Percentiles rank a stretch among this genome's conserved stretches.
Evolutionary conservation across 345 rosid species (phyloP).

Genomic region (Moringa oleifera): DNA sequence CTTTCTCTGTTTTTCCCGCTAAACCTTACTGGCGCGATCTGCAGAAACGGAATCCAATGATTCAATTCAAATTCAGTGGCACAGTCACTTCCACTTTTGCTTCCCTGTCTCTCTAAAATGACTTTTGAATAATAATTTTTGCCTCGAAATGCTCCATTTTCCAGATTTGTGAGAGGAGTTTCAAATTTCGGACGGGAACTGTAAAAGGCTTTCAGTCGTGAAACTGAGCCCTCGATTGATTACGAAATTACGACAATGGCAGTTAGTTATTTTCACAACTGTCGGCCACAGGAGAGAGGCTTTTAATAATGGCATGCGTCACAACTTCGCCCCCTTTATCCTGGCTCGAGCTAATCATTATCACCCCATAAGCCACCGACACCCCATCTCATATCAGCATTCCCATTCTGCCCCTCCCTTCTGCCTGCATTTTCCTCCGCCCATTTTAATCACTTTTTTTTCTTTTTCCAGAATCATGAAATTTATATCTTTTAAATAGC

Average conservation of each 20-base stretch:
- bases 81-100: neutral
- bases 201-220: neutral
- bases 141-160: neutral
- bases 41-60: neutral
- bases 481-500: no score
- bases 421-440: no score
- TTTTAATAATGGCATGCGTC: neutral
- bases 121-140: neutral
- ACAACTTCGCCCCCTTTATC: neutral
- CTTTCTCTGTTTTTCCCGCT: neutral
- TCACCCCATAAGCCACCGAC: neutral
- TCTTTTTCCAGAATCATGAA: no score
- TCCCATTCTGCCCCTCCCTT: no score
- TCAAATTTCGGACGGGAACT: neutral
- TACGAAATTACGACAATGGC: neutral
- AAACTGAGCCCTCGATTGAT: neutral
- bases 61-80: neutral
- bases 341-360: neutral
- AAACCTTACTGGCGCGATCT: no score
- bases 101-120: neutral
- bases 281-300: neutral
- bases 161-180: neutral
- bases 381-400: no score
- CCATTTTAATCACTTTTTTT: no score
- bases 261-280: neutral